These are phyloP conservation scores for Tagetes patula DNA, from an alignment of 129 eudicot genomes.

Conservation along the genomic window DNA sequence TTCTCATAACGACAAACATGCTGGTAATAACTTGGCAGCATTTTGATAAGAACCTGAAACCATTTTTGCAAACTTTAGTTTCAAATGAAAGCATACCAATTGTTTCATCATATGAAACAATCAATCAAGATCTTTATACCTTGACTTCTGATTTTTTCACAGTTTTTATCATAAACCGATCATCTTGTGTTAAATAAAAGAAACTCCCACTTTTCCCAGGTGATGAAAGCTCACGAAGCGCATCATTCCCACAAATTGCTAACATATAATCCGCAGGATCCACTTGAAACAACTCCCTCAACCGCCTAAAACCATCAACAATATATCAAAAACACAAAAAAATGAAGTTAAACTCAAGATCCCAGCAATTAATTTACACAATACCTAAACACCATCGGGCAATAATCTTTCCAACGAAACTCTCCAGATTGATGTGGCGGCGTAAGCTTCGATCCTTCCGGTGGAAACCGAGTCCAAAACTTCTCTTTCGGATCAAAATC, in stretches of 20 bases:
- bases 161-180: conserved; percentile 93
- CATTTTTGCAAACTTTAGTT: conserved; percentile 19
- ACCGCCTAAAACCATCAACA: conserved; percentile 48
- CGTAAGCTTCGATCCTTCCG: conserved; percentile 86
- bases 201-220: conserved; percentile 99
- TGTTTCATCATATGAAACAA: not conserved
- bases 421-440: conserved; percentile 93
- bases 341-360: not conserved
- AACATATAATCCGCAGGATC: conserved; percentile 99
- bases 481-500: conserved; percentile 97
- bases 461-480: conserved; percentile 94
- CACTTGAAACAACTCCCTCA: conserved; percentile 85
- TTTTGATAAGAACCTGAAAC: conserved; percentile 78
- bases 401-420: conserved; percentile 96
- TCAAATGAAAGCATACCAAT: not conserved
- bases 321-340: not conserved
- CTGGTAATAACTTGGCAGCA: conserved; percentile 90
- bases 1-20: conserved; percentile 84
- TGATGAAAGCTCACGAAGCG: conserved; percentile 92
- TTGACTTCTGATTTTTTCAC: conserved; percentile 98
- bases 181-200: conserved; percentile 94
- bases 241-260: conserved; percentile 94
- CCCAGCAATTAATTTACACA: not conserved
- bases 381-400: conserved; percentile 96
- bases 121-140: conserved; percentile 44